These are phyloP conservation scores for Zygoascus tannicola DNA, from an alignment of 805 yeast genomes.

Conservation along the genomic window DNA sequence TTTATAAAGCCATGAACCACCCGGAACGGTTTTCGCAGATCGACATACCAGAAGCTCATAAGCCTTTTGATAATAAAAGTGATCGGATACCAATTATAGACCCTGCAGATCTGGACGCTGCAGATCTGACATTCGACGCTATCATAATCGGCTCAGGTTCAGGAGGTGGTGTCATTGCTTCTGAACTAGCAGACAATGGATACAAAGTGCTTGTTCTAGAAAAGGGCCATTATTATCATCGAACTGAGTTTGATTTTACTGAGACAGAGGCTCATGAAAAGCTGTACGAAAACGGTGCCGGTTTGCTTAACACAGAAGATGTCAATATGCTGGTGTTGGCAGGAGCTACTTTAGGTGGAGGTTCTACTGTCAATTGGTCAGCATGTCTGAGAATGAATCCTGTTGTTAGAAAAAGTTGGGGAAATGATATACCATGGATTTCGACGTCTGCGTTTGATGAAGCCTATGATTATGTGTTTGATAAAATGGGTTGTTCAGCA, in stretches of 20 bases:
- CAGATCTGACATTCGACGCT: slow-evolving; percentile 14
- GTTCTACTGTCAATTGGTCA: slow-evolving; percentile 50
- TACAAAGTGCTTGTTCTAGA: slow-evolving; percentile 39
- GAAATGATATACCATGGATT: slow-evolving; percentile 18
- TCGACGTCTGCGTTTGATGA: slow-evolving; percentile 24
- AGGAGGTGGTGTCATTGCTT: slow-evolving; percentile 46
- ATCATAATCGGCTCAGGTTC: slow-evolving; percentile 43
- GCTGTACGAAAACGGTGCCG: slow-evolving; percentile 36
- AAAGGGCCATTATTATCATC: slow-evolving; percentile 38
- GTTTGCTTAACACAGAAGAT: slow-evolving; percentile 26
- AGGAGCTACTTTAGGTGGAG: slow-evolving; percentile 50
- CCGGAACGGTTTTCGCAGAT: slow-evolving; percentile 23
- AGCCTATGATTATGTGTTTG: slow-evolving; percentile 38
- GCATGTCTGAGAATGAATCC: slow-evolving; percentile 43
- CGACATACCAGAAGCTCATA: slow-evolving; percentile 23
- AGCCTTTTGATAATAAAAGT: slow-evolving; percentile 26
- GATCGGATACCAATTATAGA: slow-evolving; percentile 11
- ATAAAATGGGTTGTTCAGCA: slow-evolving; percentile 39
- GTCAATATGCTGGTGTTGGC: slow-evolving; percentile 35
- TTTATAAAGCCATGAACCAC: slow-evolving; percentile 32
- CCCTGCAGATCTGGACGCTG: slow-evolving; percentile 10
- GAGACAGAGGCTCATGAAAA: slow-evolving; percentile 32
- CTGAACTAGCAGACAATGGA: slow-evolving; percentile 37
- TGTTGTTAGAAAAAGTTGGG: slow-evolving; percentile 45
- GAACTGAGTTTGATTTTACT: slow-evolving; percentile 29